Conservation (phyloP, 768 basidiomycete genomes). For the Cyclocybe aegerita region DNA sequence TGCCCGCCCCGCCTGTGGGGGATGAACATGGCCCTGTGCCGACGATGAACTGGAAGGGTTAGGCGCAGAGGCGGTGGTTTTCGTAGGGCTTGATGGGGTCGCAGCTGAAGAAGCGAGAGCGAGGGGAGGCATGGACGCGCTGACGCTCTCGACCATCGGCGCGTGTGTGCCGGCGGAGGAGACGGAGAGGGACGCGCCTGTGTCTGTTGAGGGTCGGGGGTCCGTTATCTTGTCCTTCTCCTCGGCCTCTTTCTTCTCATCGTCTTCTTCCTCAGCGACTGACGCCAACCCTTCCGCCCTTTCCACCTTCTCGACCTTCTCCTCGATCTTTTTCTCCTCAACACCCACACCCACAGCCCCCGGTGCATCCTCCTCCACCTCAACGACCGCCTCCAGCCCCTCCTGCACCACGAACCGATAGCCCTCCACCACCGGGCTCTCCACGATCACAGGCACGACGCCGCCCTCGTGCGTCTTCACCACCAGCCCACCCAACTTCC, state of each 20-base stretch:
- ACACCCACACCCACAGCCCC: neutral
- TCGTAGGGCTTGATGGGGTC: too few species aligned
- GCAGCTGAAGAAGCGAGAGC: too few species aligned
- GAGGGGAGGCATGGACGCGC: too few species aligned
- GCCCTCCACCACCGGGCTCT: conserved; percentile 32
- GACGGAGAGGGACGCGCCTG: neutral
- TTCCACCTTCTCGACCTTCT: too few species aligned
- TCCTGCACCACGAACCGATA: neutral
- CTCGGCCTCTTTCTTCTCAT: neutral
- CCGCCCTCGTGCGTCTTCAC: conserved; percentile 14
- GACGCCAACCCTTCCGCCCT: too few species aligned
- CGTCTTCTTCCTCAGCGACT: neutral
- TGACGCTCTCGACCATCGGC: too few species aligned
- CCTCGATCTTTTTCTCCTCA: too few species aligned
- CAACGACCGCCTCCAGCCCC: conserved; percentile 1
- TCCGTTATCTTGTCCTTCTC: neutral
- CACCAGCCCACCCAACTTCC: conserved; percentile 16
- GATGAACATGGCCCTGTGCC: neutral
- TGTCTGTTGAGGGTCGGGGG: neutral
- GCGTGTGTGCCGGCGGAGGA: neutral
- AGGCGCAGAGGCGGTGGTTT: too few species aligned
- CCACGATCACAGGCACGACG: conserved; percentile 27
- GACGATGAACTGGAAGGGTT: too few species aligned
- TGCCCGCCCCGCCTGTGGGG: neutral
- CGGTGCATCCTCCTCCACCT: neutral